Conservation (phyloP, 169 alveolate species). For the Plasmodium sp. region DNA sequence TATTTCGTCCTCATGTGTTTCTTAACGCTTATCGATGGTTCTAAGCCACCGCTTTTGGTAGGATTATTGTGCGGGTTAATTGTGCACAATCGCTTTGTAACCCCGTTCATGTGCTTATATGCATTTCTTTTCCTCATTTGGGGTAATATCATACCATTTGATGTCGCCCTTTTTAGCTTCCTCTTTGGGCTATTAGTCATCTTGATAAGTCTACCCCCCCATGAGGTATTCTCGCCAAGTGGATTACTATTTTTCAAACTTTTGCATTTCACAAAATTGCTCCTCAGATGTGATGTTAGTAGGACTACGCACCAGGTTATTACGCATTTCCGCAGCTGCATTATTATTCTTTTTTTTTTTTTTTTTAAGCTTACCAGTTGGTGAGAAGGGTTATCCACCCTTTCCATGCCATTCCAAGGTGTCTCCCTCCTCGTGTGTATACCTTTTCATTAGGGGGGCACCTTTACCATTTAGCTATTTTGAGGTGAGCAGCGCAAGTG, state of each 20-base stretch:
- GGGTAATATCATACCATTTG: background rate
- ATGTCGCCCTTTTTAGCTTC: background rate
- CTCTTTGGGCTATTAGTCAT: background rate
- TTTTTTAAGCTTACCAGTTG: background rate
- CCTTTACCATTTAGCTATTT: background rate
- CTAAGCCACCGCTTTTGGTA: background rate
- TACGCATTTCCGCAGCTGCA: background rate
- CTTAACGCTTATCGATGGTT: constrained; percentile 33
- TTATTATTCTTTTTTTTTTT: background rate
- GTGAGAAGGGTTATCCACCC: background rate
- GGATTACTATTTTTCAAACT: background rate
- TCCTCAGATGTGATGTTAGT: background rate
- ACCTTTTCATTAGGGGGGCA: background rate
- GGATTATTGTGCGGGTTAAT: constrained; percentile 15
- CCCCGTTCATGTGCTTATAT: background rate
- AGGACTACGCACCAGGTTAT: background rate
- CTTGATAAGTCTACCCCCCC: background rate
- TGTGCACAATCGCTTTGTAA: constrained; percentile 19
- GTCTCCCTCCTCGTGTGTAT: background rate
- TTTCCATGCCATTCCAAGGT: background rate
- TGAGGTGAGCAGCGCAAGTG: background rate
- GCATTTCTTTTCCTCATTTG: background rate
- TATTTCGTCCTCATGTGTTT: constrained; percentile 58
- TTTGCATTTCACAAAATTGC: background rate
- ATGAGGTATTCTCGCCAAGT: background rate